These are phyloP conservation scores for Alternaria dauci DNA, from an alignment of 2,329 filamentous ascomycete genomes.

Conservation along the genomic window DNA sequence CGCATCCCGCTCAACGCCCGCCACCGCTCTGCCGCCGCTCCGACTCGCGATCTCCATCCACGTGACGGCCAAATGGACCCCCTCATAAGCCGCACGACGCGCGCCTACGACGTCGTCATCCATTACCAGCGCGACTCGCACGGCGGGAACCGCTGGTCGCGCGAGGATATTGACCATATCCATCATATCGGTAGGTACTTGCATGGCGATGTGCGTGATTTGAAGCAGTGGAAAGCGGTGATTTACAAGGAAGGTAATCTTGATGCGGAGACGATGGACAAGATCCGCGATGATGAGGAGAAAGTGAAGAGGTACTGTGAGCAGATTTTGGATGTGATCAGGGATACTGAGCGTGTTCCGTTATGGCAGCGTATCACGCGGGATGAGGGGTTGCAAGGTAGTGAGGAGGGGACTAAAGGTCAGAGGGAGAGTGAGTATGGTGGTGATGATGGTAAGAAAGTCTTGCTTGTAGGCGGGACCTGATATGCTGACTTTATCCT, in stretches of 20 bases:
- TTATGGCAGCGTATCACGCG: not conserved
- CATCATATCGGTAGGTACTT: slow-evolving; percentile 20
- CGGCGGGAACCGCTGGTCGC: slow-evolving; percentile 30
- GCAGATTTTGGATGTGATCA: not conserved
- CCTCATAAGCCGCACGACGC: slow-evolving; percentile 25
- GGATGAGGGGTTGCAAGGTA: too few relatives aligned
- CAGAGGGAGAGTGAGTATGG: not conserved
- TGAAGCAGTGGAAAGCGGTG: slow-evolving; percentile 14
- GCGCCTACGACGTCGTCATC: slow-evolving; percentile 31
- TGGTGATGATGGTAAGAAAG: not conserved
- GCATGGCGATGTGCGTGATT: slow-evolving; percentile 12
- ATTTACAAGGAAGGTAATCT: not conserved
- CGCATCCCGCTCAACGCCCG: not conserved
- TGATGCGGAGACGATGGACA: not conserved
- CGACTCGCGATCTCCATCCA: slow-evolving; percentile 6
- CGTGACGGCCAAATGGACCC: slow-evolving; percentile 18
- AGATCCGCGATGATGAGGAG: not conserved
- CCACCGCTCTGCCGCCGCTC: not conserved
- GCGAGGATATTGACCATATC: slow-evolving; percentile 19
- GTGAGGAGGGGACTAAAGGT: not conserved
- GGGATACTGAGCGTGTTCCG: not conserved
- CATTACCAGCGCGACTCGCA: slow-evolving; percentile 23
- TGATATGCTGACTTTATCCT: not conserved
- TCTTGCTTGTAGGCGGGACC: not conserved
- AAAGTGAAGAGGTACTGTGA: not conserved